Evolutionary conservation across 805 yeast genomes (phyloP), one percentile per base, ranked within the genome.

Genomic region (Metschnikowia sp.): DNA sequence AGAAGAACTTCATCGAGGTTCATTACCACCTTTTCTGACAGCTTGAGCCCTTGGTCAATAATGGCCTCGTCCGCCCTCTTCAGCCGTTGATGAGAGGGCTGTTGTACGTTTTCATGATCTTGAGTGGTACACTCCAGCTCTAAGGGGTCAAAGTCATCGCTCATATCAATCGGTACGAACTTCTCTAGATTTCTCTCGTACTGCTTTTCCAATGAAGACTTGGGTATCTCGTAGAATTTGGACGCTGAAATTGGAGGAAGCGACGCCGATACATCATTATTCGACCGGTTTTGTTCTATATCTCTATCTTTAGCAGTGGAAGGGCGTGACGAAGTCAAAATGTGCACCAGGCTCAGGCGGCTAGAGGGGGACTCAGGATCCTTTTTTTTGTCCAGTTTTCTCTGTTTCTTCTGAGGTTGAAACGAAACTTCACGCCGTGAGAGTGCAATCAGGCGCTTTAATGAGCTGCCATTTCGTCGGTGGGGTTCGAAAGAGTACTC

Each of bases 391-490:
- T 10, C 22, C 18, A 9, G 32, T 22, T 45, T 40, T 32, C 30
- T 41, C 41, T 49, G 47, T 39, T 44, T 40, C 35, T 47, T 42
- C 12, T 48, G 39, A 19, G 49, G 40, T 38, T 53, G 53, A 40
- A 53, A 49, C 36, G 49, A 39, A 30, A 53, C 53, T 32, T 53
- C 57, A 36, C 57, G 42, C 33, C 53, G 49, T 10, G 47, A 45
- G 6, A 48, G 47, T 9, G 45, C 31, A 1, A 40, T 13, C 44
- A 38, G 51, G 18, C 47, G 50, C 22, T 45, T 49, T 10, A 26
- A 36, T 7, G 51, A 29, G 12, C 18, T 39, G 18, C 40, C 41
- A 29, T 37, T 45, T 40, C 47, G 41, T 36, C 40, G 47, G 10
- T 43, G 18, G 3, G 47, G 29, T 5, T 45, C 50, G 18, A 45